Conservation (phyloP, 176 grass and related monocot genomes). For the Areca catechu region DNA sequence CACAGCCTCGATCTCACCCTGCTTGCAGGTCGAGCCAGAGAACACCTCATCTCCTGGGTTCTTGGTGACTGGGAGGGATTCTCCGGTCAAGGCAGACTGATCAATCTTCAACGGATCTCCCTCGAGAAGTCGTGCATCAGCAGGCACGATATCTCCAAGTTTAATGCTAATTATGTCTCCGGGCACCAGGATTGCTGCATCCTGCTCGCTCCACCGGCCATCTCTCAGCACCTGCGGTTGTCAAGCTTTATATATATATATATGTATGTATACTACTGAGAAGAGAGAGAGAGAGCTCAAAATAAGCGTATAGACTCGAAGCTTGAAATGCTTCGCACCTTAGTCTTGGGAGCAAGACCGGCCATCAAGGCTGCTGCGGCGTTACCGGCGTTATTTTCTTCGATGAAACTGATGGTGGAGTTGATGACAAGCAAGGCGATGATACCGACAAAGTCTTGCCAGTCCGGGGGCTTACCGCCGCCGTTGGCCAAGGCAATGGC, state of each 20-base stretch:
- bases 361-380: slow-evolving; percentile 88
- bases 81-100: slow-evolving; percentile 88
- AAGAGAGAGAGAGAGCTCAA: not conserved
- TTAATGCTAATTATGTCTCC: slow-evolving; percentile 81
- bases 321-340: slow-evolving; percentile 13
- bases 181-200: slow-evolving; percentile 66
- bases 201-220: slow-evolving; percentile 56
- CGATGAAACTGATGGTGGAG: slow-evolving; percentile 73
- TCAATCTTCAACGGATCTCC: slow-evolving; percentile 87
- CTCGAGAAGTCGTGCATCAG: slow-evolving; percentile 71
- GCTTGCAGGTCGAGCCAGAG: slow-evolving; percentile 95
- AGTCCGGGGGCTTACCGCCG: slow-evolving; percentile 58
- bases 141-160: slow-evolving; percentile 81
- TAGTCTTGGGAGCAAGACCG: slow-evolving; percentile 75
- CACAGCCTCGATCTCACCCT: slow-evolving; percentile 82
- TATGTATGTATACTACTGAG: no score
- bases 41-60: slow-evolving; percentile 49
- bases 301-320: not conserved
- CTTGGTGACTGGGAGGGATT: slow-evolving; percentile 75
- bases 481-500: slow-evolving; percentile 81
- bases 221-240: slow-evolving; percentile 57
- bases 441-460: slow-evolving; percentile 97
- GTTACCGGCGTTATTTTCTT: slow-evolving; percentile 83
- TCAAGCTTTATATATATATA: not conserved
- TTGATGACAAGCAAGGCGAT: slow-evolving; percentile 58